Evolutionary conservation across 352 stramenopile species (phyloP), one percentile per base, ranked within the genome.

Genomic region (Globisporangium barbulae): DNA sequence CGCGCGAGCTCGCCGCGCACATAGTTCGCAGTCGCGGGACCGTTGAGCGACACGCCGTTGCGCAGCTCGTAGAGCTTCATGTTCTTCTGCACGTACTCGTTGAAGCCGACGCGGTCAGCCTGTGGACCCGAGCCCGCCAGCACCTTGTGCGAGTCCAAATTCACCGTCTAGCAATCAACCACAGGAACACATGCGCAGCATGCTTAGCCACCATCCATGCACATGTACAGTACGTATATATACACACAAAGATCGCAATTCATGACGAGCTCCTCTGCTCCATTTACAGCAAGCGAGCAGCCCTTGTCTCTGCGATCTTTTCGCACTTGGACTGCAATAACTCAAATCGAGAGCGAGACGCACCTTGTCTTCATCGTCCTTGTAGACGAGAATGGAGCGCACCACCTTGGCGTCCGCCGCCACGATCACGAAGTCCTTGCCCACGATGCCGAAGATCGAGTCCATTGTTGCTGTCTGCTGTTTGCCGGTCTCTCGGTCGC

Each of bases 281-380:
- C 25, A 28, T 42, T 42, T n/a, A 42, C 17, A 37, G 15, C 13
- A 19, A 41, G 19, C 50, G 52, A 58, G 28, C n/a, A 58, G 52
- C 52, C 45, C 52, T 15, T 31, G 28, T 41, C 22, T 19, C 0
- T n/a, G 28, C n/a, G 52, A 58, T 58, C 52, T 58, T 57, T 44
- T 28, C 4, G 52, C 31, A 4, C 31, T 57, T 45, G 30, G 45
- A 28, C 5, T 21, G 48, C 15, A 31, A 1, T 44, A 33, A 48
- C 30, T n/a, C 5, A 42, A 30, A 33, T 4, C 37, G 21, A 50
- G 12, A 9, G 1, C 53, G 5, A 50, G 22, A 44, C 53, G 69
- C 67, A 97, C 91, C 80, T 97, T 97, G 70, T 97, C 91, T 73
- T 96, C 83, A 61, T 97, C 87, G 63, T 94, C 91, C 68, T 97